Evolutionary conservation across 2,329 filamentous ascomycete species (phyloP).

Genomic region (Aspergillus alliaceus): DNA sequence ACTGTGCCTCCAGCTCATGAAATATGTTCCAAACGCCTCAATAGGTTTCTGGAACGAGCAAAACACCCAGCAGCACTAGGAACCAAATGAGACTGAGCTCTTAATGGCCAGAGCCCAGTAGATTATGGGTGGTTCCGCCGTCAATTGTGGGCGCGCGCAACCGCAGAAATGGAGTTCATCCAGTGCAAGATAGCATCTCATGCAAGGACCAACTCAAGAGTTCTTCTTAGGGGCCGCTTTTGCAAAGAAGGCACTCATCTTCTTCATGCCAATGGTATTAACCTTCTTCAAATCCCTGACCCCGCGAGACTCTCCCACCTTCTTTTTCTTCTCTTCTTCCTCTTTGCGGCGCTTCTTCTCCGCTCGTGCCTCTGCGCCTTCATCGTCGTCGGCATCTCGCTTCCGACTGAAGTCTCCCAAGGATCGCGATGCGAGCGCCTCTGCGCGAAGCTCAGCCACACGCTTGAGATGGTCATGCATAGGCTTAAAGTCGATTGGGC

Average conservation of each 20-base stretch:
- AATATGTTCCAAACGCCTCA: not conserved
- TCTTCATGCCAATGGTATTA: constrained; percentile 91
- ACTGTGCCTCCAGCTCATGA: not conserved
- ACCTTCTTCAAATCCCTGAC: constrained; percentile 85
- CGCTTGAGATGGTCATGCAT: constrained; percentile 69
- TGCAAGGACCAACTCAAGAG: constrained; percentile 15
- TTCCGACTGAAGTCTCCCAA: constrained; percentile 47
- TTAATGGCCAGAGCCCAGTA: not conserved
- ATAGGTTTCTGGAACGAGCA: not conserved
- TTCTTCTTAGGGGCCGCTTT: constrained; percentile 53
- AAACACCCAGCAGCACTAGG: not conserved
- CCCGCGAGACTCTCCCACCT: constrained; percentile 70
- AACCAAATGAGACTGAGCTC: not conserved
- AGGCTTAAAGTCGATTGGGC: constrained; percentile 65
- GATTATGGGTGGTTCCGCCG: not conserved
- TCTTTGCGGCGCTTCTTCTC: constrained; percentile 85
- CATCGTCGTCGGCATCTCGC: constrained; percentile 43
- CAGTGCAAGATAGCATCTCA: not conserved
- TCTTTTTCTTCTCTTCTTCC: constrained; percentile 84
- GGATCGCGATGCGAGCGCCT: constrained; percentile 69
- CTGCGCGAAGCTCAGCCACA: constrained; percentile 66
- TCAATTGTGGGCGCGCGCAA: too few relatives aligned
- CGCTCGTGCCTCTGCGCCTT: constrained; percentile 51
- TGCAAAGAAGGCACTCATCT: constrained; percentile 90
- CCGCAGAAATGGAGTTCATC: not conserved